These are phyloP conservation scores for Yarrowia keelungensis DNA, from an alignment of 805 yeast genomes.

Conservation along the genomic window DNA sequence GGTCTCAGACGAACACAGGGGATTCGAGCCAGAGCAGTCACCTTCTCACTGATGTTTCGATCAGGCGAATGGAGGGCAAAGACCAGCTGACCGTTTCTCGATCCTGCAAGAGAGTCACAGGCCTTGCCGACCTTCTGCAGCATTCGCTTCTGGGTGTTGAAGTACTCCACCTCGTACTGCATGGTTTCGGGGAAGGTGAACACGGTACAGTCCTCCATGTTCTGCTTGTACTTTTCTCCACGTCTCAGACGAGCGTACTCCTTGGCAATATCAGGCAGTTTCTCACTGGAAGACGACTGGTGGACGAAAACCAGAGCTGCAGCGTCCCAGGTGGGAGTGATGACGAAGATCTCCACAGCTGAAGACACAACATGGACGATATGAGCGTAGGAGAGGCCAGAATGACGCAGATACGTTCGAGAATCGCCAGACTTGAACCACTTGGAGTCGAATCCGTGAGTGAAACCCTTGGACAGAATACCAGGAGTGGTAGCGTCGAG, in stretches of 20 bases:
- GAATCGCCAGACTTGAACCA: conserved; percentile 52
- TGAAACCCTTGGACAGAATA: conserved; percentile 82
- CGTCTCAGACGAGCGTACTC: conserved; percentile 18
- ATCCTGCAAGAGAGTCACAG: conserved; percentile 7
- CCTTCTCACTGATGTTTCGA: conserved; percentile 8
- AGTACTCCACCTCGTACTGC: conserved; percentile 24
- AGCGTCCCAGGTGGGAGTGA: conserved; percentile 26
- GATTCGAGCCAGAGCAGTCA: conserved; percentile 19
- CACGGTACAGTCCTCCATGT: conserved; percentile 10
- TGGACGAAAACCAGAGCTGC: conserved; percentile 25
- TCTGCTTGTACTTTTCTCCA: conserved; percentile 4
- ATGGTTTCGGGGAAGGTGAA: conserved; percentile 22
- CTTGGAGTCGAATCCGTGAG: conserved; percentile 77
- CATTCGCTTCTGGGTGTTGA: conserved; percentile 10
- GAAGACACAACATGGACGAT: conserved; percentile 43
- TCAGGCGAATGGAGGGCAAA: conserved; percentile 25
- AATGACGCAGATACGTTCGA: conserved; percentile 2
- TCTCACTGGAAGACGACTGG: conserved; percentile 22
- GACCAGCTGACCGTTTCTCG: conserved; percentile 26
- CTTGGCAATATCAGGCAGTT: conserved; percentile 22
- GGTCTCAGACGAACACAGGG: conserved; percentile 25
- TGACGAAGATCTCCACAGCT: conserved; percentile 22
- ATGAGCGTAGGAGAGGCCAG: conserved; percentile 10
- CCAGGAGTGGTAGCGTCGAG: conserved; percentile 80
- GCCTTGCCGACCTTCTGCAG: conserved; percentile 24